A percentile compares a stretch with the other conserved stretches of the same genome.
Conservation (phyloP, 2,329 filamentous ascomycete species). For the Talaromyces sp. region DNA sequence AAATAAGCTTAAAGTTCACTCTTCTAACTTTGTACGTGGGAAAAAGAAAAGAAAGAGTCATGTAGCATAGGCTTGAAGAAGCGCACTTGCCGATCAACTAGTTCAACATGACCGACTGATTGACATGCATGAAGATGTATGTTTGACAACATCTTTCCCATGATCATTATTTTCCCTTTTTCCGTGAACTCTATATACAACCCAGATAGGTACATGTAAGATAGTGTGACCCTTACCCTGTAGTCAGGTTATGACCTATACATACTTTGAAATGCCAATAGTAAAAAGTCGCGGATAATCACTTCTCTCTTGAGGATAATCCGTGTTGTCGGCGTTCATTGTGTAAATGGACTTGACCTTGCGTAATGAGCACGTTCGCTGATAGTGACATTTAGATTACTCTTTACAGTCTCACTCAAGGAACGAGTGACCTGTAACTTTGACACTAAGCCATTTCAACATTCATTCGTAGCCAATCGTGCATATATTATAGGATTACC, state of each 20-base stretch:
- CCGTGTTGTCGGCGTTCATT: no score
- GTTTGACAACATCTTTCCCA: not conserved
- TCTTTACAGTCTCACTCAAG: not conserved
- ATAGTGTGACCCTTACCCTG: not conserved
- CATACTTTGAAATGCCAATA: not conserved
- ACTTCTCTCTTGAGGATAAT: not conserved
- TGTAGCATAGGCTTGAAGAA: not conserved
- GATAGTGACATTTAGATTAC: not conserved
- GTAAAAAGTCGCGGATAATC: not conserved
- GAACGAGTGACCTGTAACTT: not conserved
- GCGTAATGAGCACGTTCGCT: not conserved
- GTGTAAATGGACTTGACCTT: not conserved
- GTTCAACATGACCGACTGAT: not conserved
- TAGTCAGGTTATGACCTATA: not conserved
- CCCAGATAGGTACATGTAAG: not conserved
- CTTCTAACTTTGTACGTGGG: not conserved
- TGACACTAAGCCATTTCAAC: not conserved
- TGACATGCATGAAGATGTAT: not conserved
- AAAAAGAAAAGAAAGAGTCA: not conserved
- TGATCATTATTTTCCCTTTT: not conserved
- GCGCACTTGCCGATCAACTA: conserved; percentile 5
- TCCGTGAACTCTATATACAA: not conserved
- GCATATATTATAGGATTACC: not conserved
- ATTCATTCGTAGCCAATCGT: conserved; percentile 3
- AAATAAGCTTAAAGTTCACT: not conserved